Evolutionary conservation across 2,329 filamentous ascomycete species (phyloP), one percentile per base, ranked within the genome.

Genomic region (Coniochaeta prunicola): DNA sequence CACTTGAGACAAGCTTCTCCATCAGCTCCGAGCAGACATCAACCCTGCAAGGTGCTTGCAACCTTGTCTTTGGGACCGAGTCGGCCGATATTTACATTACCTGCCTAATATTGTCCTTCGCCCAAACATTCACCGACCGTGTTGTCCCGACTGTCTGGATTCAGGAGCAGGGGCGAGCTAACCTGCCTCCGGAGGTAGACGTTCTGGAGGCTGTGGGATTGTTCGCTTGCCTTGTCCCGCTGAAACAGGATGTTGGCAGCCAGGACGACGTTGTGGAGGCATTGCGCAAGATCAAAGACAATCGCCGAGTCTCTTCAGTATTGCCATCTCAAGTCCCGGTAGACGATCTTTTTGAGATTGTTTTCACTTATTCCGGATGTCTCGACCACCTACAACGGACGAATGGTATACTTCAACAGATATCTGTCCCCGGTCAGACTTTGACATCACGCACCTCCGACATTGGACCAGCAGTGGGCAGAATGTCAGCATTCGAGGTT

Each of bases 171-270:
- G 80, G 80, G 17, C 72, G 80, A 17, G 70, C 76, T n/a, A 66
- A 71, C 2, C 74, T 74, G 61, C 76, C 76, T 28, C 66, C 69
- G 0, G 76, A 77, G 17, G 70, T 80, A 13, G 80, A 85, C 67
- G 75, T 84, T 0, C 77, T 78, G 4, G 74, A 82, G 57, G 85
- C 82, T 0, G 81, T 86, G 0, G 83, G 83, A 1, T 85, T 82
- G 82, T 84, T 86, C 62, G 84, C 82, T 2, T 77, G 81, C 0
- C 70, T 86, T 13, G 81, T 77, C 55, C 83, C 83, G 0, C 70
- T 85, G 6, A 71, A 74, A 1, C 69, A 79, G 2, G 73, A 74
- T 9, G 64, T 77, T 1, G 74, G 78, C 2, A 69, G 72, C 2
- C 68, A 73, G 2, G 76, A 80, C 33, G 80, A 84, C 59, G 68